Evolutionary conservation across 2,329 filamentous ascomycete species (phyloP).

Genomic region (Alternaria novae-zelandiae): DNA sequence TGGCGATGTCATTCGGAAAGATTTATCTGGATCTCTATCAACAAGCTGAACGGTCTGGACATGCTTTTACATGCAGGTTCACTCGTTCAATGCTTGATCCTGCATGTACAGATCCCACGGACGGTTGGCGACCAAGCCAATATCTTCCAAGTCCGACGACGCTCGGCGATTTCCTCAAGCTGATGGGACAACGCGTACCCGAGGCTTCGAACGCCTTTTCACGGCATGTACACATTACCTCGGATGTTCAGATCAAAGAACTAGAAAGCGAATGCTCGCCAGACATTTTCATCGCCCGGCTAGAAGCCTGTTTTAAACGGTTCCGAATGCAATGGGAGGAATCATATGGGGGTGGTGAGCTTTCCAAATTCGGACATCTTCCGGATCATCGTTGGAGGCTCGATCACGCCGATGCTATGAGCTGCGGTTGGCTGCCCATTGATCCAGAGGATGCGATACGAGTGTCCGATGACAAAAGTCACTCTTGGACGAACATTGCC

Average conservation of each 20-base stretch:
- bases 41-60: neutral
- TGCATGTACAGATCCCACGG: neutral
- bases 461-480: neutral
- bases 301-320: neutral
- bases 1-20: neutral
- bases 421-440: neutral
- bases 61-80: neutral
- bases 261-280: neutral
- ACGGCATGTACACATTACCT: neutral
- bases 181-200: neutral
- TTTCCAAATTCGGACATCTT: neutral
- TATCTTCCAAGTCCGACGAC: neutral
- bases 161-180: neutral
- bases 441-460: neutral
- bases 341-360: neutral
- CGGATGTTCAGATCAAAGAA: neutral
- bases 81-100: neutral
- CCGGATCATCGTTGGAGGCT: neutral
- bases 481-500: accelerated
- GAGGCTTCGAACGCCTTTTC: neutral
- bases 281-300: neutral
- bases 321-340: neutral
- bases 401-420: neutral
- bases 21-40: neutral
- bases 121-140: neutral